phyloP scores from a whole-genome alignment of 1,284 basidiomycete genomes.

The Ceratobasidium sp. region DNA sequence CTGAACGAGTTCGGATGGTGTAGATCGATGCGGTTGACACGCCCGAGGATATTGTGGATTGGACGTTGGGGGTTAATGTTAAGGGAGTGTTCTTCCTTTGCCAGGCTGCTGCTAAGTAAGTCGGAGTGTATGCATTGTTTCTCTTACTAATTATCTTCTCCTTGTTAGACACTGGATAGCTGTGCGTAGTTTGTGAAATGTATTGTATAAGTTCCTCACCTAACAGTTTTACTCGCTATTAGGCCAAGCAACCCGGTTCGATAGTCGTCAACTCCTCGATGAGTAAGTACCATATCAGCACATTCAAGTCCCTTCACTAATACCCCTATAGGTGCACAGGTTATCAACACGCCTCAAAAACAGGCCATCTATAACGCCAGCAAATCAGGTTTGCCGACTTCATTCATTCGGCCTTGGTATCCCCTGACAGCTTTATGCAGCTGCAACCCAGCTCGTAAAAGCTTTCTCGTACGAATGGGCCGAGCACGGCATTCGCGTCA shows the following conservation, averaged over 20 bases:
- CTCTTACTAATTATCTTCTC: neutral
- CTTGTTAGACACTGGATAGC: slow-evolving; percentile 39
- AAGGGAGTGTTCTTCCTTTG: slow-evolving; percentile 37
- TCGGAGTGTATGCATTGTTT: neutral
- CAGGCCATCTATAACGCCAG: slow-evolving; percentile 39
- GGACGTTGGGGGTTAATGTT: slow-evolving; percentile 37
- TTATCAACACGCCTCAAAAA: slow-evolving; percentile 35
- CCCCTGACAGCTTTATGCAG: slow-evolving; percentile 65
- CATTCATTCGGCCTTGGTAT: slow-evolving; percentile 17
- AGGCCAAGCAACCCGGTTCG: slow-evolving; percentile 29
- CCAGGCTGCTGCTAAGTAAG: slow-evolving; percentile 34
- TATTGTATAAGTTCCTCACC: no score
- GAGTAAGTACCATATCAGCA: slow-evolving; percentile 52
- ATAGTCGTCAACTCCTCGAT: slow-evolving; percentile 65
- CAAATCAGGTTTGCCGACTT: slow-evolving; percentile 24
- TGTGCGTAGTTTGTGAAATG: neutral
- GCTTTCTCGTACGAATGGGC: slow-evolving; percentile 73
- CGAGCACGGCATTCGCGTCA: slow-evolving; percentile 64
- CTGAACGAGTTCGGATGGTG: neutral
- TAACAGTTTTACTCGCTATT: no score
- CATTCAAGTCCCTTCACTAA: neutral
- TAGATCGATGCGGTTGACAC: slow-evolving; percentile 35
- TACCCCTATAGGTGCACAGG: neutral
- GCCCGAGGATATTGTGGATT: slow-evolving; percentile 26
- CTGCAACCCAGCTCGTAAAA: slow-evolving; percentile 65